Conservation (phyloP, 140 eudicot species). For the Flaveria floridana region DNA sequence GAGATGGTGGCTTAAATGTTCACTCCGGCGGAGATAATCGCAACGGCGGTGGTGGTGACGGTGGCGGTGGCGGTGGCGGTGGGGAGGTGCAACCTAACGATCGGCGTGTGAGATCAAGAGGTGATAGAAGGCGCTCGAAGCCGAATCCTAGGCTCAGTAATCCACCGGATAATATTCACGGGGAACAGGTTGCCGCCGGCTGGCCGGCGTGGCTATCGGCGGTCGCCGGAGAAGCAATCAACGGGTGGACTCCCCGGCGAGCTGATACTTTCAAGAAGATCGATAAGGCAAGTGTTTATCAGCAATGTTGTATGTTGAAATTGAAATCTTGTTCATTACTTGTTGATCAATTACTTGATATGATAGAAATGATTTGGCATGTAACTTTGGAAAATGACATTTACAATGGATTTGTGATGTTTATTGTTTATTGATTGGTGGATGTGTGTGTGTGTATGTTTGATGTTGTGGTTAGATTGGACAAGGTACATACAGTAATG, state of each 20-base stretch:
- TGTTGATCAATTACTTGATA: neutral
- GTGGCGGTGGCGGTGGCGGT: constrained; percentile 17
- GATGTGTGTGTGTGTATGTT: neutral
- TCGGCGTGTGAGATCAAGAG: constrained; percentile 31
- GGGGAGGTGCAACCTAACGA: constrained; percentile 35
- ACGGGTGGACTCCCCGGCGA: constrained; percentile 74
- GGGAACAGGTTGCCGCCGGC: constrained; percentile 81
- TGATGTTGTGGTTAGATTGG: constrained; percentile 55
- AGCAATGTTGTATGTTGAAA: neutral
- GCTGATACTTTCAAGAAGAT: constrained; percentile 74
- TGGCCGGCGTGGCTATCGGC: constrained; percentile 85
- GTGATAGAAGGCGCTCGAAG: constrained; percentile 54
- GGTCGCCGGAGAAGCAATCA: constrained; percentile 74
- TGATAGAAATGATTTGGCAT: no score
- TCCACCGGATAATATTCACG: constrained; percentile 54
- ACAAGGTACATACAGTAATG: constrained; percentile 80
- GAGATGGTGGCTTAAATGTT: no score
- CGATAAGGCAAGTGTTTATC: constrained; percentile 50
- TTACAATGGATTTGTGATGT: constrained; percentile 7
- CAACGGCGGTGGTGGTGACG: constrained; percentile 26
- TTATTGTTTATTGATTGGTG: constrained; percentile 1
- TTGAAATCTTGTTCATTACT: neutral
- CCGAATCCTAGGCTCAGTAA: constrained; percentile 64
- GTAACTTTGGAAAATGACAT: no score
- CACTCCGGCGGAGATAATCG: constrained; percentile 13